Percentiles rank a stretch among this genome's conserved stretches.
These are phyloP conservation scores for Glebionis coronaria DNA, from an alignment of 129 eudicot genomes.

Conservation along the genomic window DNA sequence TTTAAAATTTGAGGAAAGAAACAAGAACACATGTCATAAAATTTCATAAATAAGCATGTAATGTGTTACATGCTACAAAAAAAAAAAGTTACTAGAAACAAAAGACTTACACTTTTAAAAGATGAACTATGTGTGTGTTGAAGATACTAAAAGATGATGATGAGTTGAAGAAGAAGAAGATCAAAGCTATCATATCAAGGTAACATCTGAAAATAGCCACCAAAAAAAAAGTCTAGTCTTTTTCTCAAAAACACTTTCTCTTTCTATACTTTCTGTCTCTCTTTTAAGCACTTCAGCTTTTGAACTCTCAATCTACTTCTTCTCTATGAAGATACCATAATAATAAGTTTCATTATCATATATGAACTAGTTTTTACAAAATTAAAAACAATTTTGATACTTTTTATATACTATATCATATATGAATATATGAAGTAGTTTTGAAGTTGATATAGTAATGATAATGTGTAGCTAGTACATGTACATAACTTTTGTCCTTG, in stretches of 20 bases:
- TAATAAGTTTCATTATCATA: constrained; percentile 28
- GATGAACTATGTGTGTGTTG: constrained; percentile 17
- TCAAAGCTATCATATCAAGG: constrained; percentile 64
- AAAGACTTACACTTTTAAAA: constrained; percentile 10
- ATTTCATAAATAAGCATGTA: too few species aligned
- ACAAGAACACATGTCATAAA: too few species aligned
- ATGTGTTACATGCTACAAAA: not conserved
- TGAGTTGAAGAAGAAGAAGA: constrained; percentile 35
- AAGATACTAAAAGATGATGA: constrained; percentile 20
- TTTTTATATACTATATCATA: not conserved
- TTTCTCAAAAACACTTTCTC: constrained; percentile 39
- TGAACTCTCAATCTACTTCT: constrained; percentile 39
- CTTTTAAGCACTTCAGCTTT: constrained; percentile 40
- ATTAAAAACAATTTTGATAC: constrained; percentile 11
- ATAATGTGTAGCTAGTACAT: not conserved
- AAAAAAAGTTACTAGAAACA: not conserved
- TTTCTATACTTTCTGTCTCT: constrained; percentile 33
- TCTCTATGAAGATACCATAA: constrained; percentile 51
- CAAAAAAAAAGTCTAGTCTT: constrained; percentile 45
- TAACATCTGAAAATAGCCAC: constrained; percentile 38
- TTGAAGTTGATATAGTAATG: constrained; percentile 25
- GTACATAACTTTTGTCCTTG: not conserved
- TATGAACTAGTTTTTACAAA: constrained; percentile 27
- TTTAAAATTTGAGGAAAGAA: too few species aligned
- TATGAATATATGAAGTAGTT: constrained; percentile 27